Evolutionary conservation across 2,329 filamentous ascomycete species (phyloP).

Genomic region (Davidsoniella australis): DNA sequence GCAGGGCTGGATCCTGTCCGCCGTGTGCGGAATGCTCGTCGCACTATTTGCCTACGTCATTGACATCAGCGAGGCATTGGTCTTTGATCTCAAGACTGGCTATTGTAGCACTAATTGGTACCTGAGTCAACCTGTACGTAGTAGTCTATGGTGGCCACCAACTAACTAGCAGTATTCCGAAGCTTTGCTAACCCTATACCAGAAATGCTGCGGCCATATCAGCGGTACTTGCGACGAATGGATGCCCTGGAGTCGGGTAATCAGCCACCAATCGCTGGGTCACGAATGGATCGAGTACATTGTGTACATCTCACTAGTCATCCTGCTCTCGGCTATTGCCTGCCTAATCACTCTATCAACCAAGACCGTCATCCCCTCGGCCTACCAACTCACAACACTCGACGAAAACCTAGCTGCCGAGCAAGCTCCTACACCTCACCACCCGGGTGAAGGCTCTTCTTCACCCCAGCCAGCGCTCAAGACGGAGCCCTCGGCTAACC

Average conservation of each 20-base stretch:
- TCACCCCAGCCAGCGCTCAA: constrained; percentile 14
- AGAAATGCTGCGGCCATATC: constrained; percentile 34
- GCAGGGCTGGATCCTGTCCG: constrained; percentile 89
- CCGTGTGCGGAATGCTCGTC: constrained; percentile 71
- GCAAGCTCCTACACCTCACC: constrained; percentile 23
- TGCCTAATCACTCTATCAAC: constrained; percentile 73
- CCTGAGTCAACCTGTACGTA: constrained; percentile 45
- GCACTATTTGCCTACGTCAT: constrained; percentile 77
- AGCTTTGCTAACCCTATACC: constrained; percentile 1
- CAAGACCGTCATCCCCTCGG: constrained; percentile 86
- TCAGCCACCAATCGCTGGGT: constrained; percentile 28
- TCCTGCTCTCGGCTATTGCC: constrained; percentile 51
- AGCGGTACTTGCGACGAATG: constrained; percentile 38
- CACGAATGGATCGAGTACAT: constrained; percentile 55
- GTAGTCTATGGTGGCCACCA: constrained; percentile 7
- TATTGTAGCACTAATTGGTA: constrained; percentile 63
- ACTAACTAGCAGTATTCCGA: constrained; percentile 5
- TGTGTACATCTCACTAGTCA: constrained; percentile 56
- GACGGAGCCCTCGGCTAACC: constrained; percentile 23
- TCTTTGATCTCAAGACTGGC: constrained; percentile 85
- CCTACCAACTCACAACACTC: constrained; percentile 69
- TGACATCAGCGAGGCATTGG: constrained; percentile 65
- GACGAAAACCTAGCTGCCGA: constrained; percentile 82
- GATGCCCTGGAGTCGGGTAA: constrained; percentile 36
- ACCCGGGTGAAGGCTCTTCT: constrained; percentile 20